Evolutionary conservation across 495 filamentous ascomycete species (phyloP).

Genomic region (Daldinia loculata): DNA sequence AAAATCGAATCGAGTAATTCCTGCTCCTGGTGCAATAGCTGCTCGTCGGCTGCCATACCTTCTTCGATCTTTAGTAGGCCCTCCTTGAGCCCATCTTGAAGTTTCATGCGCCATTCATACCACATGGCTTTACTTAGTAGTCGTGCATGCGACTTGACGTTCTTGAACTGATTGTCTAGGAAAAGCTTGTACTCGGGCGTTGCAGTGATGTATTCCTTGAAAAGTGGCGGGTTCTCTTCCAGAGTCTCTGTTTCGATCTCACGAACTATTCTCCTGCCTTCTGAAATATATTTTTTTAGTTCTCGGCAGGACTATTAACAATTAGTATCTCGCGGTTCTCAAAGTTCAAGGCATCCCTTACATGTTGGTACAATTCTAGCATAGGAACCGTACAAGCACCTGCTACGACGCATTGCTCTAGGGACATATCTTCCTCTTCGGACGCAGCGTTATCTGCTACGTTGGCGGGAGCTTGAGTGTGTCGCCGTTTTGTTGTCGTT

Average conservation of each 20-base stretch:
- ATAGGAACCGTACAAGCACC: constrained; percentile 91
- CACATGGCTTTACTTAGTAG: constrained; percentile 91
- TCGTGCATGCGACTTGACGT: constrained; percentile 90
- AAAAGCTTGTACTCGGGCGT: constrained; percentile 80
- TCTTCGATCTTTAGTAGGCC: constrained; percentile 76
- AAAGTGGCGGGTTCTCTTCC: constrained; percentile 87
- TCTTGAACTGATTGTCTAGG: constrained; percentile 97
- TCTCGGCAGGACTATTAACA: constrained; percentile 80
- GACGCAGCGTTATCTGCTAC: constrained; percentile 50
- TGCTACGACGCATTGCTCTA: constrained; percentile 84
- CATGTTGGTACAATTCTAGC: constrained; percentile 93
- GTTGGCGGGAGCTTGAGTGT: constrained; percentile 73
- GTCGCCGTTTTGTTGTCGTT: constrained; percentile 86
- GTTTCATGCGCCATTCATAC: constrained; percentile 97
- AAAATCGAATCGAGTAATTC: constrained; percentile 68
- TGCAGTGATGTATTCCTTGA: constrained; percentile 90
- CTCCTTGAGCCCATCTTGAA: constrained; percentile 82
- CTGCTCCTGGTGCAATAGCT: constrained; percentile 72
- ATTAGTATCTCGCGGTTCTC: constrained; percentile 45
- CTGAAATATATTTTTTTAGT: constrained; percentile 91
- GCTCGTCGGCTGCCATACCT: constrained; percentile 79
- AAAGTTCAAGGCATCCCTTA: constrained; percentile 53
- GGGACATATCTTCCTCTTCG: constrained; percentile 61
- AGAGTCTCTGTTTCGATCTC: constrained; percentile 88
- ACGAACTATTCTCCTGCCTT: constrained; percentile 84